Conservation (phyloP, 2,329 filamentous ascomycete genomes). For the Microdochium nivale region DNA sequence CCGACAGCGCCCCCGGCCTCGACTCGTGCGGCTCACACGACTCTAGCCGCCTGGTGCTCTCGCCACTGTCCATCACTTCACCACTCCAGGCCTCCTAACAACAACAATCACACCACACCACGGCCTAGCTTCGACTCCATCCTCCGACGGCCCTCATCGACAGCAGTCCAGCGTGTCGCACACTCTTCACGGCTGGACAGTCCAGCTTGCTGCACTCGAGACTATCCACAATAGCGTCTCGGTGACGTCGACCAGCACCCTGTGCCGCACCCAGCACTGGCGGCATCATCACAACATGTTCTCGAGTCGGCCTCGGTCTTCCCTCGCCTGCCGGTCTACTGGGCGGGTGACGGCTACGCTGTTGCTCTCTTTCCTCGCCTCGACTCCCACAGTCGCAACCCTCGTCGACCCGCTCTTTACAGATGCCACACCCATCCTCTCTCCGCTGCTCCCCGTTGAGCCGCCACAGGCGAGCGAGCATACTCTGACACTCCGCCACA, state of each 20-base stretch:
- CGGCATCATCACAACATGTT: constrained; percentile 11
- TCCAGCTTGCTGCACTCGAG: too few species aligned
- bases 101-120: too few species aligned
- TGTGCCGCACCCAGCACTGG: background rate
- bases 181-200: too few species aligned
- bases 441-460: constrained; percentile 28
- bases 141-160: too few species aligned
- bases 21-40: too few species aligned
- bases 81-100: too few species aligned
- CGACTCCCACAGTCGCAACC: constrained; percentile 25
- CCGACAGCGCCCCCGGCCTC: too few species aligned
- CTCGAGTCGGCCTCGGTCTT: constrained; percentile 14
- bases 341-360: constrained; percentile 55
- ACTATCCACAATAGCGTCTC: too few species aligned
- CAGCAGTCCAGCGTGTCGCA: too few species aligned
- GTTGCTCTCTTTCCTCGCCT: constrained; percentile 59
- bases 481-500: constrained; percentile 68
- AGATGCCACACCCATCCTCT: constrained; percentile 25
- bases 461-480: constrained; percentile 43
- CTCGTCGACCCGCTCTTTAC: constrained; percentile 27
- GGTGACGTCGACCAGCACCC: background rate
- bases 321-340: constrained; percentile 41
- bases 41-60: too few species aligned
- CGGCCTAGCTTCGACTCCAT: too few species aligned
- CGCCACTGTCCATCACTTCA: too few species aligned